Percentiles rank a stretch among this genome's conserved stretches.
These are phyloP conservation scores for Halteria grandinella DNA, from an alignment of 73 alveolate genomes.

Conservation along the genomic window DNA sequence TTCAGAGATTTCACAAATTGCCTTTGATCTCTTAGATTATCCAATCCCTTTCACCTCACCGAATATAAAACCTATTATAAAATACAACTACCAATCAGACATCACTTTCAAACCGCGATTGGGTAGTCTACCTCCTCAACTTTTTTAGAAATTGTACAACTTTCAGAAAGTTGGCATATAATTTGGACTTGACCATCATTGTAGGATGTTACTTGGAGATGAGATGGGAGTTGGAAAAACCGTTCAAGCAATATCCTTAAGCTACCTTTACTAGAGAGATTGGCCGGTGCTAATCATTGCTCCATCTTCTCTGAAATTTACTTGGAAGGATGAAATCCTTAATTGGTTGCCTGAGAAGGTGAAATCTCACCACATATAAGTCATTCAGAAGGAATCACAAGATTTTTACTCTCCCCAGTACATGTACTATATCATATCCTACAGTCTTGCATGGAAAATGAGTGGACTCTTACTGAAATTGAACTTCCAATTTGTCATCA, in stretches of 20 bases:
- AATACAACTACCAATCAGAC: constrained; percentile 43
- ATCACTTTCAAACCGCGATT: constrained; percentile 12
- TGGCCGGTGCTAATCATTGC: constrained; percentile 93
- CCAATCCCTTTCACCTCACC: constrained; percentile 51
- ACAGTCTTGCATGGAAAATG: constrained; percentile 68
- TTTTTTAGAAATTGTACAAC: constrained; percentile 47
- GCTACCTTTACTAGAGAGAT: constrained; percentile 75
- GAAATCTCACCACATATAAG: constrained; percentile 59
- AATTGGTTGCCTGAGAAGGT: constrained; percentile 66
- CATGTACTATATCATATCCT: constrained; percentile 78
- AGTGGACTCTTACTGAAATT: constrained; percentile 49
- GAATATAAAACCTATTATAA: constrained; percentile 27
- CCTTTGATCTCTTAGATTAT: constrained; percentile 51
- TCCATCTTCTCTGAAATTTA: constrained; percentile 84
- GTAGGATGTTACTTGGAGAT: constrained; percentile 91
- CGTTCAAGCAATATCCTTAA: constrained; percentile 86
- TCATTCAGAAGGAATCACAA: constrained; percentile 55
- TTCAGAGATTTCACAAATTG: constrained; percentile 54
- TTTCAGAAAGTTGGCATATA: constrained; percentile 86
- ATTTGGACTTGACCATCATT: constrained; percentile 83
- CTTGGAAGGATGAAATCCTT: constrained; percentile 86
- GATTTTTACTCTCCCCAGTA: constrained; percentile 58
- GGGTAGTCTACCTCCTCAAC: neutral
- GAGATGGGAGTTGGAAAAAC: constrained; percentile 97
- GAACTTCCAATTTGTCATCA: constrained; percentile 73